Evolutionary conservation across 2,329 filamentous ascomycete genomes (phyloP).

Genomic region (Cryphonectria radicalis): DNA sequence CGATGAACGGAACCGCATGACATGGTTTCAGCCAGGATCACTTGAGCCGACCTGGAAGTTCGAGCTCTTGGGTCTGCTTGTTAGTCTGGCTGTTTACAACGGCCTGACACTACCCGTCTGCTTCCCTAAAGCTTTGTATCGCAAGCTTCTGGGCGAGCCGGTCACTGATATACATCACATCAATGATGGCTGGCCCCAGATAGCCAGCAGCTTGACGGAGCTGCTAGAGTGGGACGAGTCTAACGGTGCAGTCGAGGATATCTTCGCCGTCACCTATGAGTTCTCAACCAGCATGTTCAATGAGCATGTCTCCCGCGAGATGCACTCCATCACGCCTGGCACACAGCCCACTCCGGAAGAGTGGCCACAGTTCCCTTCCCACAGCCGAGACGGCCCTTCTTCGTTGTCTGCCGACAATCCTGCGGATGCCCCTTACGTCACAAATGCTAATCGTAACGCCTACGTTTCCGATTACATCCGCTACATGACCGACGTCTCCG

Average conservation of each 20-base stretch:
- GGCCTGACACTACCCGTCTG: conserved; percentile 88
- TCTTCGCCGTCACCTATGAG: conserved; percentile 84
- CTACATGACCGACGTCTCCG: conserved; percentile 79
- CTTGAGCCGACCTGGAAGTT: conserved; percentile 87
- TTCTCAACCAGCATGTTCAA: conserved; percentile 71
- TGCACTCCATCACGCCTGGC: conserved; percentile 46
- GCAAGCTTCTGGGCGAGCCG: conserved; percentile 72
- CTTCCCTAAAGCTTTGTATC: conserved; percentile 84
- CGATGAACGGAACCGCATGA: conserved; percentile 75
- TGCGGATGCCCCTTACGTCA: conserved; percentile 73
- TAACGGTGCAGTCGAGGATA: conserved; percentile 76
- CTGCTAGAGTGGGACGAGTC: conserved; percentile 77
- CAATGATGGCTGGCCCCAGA: conserved; percentile 82
- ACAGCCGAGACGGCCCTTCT: conserved; percentile 1
- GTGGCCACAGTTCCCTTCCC: conserved; percentile 59
- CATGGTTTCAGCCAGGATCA: conserved; percentile 86
- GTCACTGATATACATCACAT: conserved; percentile 77
- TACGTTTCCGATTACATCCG: conserved; percentile 86
- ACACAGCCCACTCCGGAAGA: conserved; percentile 24
- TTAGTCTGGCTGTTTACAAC: conserved; percentile 91
- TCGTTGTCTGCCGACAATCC: conserved; percentile 43
- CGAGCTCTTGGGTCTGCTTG: conserved; percentile 83
- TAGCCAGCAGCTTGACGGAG: conserved; percentile 73
- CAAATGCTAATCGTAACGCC: conserved; percentile 73
- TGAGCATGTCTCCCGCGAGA: conserved; percentile 60